These are phyloP conservation scores for Blastobotrys chiropterorum DNA, from an alignment of 805 yeast genomes.

Conservation along the genomic window DNA sequence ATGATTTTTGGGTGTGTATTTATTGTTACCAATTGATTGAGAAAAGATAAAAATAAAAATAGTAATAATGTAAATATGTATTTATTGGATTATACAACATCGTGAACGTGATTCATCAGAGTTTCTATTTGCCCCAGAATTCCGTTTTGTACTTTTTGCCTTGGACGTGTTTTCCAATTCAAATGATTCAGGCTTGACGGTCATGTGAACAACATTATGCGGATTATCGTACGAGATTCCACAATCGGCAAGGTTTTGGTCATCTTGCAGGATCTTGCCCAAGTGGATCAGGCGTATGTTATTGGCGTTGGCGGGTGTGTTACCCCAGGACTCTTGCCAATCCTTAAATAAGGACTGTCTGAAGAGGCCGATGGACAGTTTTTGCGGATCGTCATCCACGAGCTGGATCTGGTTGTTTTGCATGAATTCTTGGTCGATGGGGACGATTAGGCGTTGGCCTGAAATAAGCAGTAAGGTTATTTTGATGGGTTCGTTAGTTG, in stretches of 20 bases:
- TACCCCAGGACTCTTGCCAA: constrained; percentile 25
- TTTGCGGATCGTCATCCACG: constrained; percentile 13
- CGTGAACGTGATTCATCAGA: background rate
- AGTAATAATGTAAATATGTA: background rate
- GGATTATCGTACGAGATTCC: constrained; percentile 13
- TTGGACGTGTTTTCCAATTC: constrained; percentile 14
- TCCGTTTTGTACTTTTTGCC: background rate
- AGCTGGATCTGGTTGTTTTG: constrained; percentile 14
- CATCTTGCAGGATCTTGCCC: constrained; percentile 27
- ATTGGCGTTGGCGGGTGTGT: constrained; percentile 14
- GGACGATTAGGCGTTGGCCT: constrained; percentile 18
- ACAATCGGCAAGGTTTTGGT: constrained; percentile 18
- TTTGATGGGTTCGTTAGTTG: constrained; percentile 5
- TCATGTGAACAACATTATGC: constrained; percentile 29
- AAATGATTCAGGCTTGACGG: constrained; percentile 27
- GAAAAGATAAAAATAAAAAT: background rate
- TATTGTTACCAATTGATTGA: background rate
- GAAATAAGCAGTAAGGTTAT: constrained; percentile 21
- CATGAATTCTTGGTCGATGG: constrained; percentile 17
- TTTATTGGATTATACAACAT: constrained; percentile 2
- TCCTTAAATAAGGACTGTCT: constrained; percentile 16
- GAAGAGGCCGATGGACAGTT: constrained; percentile 17
- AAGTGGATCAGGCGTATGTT: constrained; percentile 28
- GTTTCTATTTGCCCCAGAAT: background rate
- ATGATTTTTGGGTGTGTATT: background rate